Conservation (phyloP, 768 basidiomycete species). For the Tulasnella sp. region DNA sequence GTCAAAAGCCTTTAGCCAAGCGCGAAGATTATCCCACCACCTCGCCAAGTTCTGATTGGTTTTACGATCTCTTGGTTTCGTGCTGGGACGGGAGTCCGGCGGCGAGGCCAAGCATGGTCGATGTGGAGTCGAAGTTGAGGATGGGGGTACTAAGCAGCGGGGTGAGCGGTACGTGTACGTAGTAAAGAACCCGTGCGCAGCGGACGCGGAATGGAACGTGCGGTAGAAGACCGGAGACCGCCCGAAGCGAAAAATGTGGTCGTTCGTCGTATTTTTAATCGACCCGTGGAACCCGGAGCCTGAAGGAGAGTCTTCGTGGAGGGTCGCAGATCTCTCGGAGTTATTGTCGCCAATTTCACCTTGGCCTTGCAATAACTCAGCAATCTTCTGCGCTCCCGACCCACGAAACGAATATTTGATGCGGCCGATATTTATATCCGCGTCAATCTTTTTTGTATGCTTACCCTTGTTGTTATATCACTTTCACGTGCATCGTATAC, state of each 20-base stretch:
- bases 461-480: background rate
- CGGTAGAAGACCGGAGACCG: background rate
- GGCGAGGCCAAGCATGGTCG: background rate
- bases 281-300: background rate
- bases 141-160: too few relatives aligned
- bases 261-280: background rate
- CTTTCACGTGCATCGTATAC: background rate
- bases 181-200: background rate
- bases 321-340: background rate
- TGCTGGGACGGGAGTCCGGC: background rate
- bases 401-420: too few relatives aligned
- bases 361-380: too few relatives aligned
- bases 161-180: too few relatives aligned
- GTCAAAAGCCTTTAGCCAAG: background rate
- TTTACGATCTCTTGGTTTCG: background rate
- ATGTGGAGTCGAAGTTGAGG: background rate
- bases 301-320: background rate
- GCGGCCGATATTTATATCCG: too few relatives aligned
- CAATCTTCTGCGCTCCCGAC: too few relatives aligned
- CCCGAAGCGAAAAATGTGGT: background rate
- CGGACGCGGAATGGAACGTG: too few relatives aligned
- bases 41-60: background rate
- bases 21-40: background rate
- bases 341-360: too few relatives aligned
- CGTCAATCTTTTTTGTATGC: too few relatives aligned